A percentile compares a stretch with the other conserved stretches of the same genome.
These are phyloP conservation scores for Bocquillonia castaneifolia DNA, from an alignment of 441 rosid genomes.

Conservation along the genomic window DNA sequence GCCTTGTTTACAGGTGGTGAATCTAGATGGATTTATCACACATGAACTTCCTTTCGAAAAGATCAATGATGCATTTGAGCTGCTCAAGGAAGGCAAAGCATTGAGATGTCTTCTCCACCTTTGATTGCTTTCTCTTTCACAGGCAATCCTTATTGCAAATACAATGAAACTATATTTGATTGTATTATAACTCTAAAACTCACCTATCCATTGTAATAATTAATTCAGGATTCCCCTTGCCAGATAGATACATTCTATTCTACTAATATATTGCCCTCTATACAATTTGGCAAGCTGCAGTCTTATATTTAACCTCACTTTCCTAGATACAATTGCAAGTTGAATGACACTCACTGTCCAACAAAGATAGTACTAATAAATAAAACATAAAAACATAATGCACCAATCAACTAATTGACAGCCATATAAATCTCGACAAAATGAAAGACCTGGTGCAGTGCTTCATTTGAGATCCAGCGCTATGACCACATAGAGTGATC, in stretches of 20 bases:
- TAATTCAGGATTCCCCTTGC: no score
- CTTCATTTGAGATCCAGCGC: neutral
- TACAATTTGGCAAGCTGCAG: no score
- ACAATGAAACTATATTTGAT: no score
- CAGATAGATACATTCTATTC: no score
- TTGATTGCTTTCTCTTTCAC: slow-evolving; percentile 1
- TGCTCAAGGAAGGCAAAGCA: slow-evolving; percentile 35
- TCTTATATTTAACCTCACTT: no score
- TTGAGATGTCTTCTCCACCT: slow-evolving; percentile 35
- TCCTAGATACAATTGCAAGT: no score
- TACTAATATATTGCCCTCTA: no score
- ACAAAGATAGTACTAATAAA: neutral
- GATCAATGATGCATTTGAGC: slow-evolving; percentile 34
- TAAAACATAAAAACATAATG: neutral
- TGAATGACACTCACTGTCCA: neutral
- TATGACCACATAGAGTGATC: neutral
- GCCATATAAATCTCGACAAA: neutral
- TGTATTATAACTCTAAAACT: no score
- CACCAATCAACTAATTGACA: neutral
- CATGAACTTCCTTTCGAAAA: slow-evolving; percentile 42
- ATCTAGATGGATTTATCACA: slow-evolving; percentile 31
- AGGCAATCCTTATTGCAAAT: neutral
- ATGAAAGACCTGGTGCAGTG: no score
- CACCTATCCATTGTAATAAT: no score
- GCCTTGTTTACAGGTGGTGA: slow-evolving; percentile 24